phyloP scores from a whole-genome alignment of 2,329 filamentous ascomycete genomes.

The Cercospora sojina region DNA sequence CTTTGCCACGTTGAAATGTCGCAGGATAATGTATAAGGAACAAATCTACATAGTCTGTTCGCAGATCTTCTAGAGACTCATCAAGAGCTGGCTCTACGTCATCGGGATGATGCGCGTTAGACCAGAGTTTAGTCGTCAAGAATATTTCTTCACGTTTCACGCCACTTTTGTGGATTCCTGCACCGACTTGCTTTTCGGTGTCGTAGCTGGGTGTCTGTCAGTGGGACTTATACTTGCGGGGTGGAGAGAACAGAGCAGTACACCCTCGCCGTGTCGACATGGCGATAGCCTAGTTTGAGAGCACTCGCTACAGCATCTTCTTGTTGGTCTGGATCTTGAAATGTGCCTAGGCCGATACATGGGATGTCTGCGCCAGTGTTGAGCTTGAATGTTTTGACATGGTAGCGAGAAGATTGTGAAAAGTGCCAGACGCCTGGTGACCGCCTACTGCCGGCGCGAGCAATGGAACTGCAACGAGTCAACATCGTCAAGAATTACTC shows the following conservation, averaged over 20 bases:
- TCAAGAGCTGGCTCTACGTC: background rate
- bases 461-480: background rate
- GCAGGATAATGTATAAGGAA: background rate
- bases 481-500: background rate
- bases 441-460: background rate
- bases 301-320: slow-evolving; percentile 28
- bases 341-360: slow-evolving; percentile 40
- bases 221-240: no score
- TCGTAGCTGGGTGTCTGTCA: background rate
- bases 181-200: background rate
- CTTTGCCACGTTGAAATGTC: background rate
- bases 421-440: background rate
- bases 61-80: background rate
- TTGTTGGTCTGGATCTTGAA: slow-evolving; percentile 44
- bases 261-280: background rate
- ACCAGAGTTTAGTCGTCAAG: background rate
- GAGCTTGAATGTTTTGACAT: background rate
- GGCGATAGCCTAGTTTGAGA: background rate
- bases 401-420: background rate
- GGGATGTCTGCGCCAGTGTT: background rate
- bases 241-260: background rate
- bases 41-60: background rate
- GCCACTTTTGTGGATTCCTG: background rate
- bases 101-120: background rate
- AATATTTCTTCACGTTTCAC: background rate